Conservation (phyloP, 306 rosid genomes). For the Rosa rugosa region DNA sequence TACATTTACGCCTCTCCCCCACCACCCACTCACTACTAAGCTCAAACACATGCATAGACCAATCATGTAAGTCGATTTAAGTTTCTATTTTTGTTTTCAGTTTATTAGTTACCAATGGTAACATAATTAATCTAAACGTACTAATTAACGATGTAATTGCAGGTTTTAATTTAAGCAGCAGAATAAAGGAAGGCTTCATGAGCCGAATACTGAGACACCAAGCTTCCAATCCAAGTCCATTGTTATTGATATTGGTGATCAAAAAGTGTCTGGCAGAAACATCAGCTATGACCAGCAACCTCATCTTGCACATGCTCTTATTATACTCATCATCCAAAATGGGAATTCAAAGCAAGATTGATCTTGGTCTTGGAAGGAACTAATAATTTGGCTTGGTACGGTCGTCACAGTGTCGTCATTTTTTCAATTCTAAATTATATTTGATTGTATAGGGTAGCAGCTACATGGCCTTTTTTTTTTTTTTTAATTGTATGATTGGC, state of each 20-base stretch:
- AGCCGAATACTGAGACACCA: conserved; percentile 40
- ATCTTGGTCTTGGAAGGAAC: conserved; percentile 7
- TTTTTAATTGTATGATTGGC: conserved; percentile 6
- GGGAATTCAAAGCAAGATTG: background rate
- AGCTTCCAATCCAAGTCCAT: conserved; percentile 48
- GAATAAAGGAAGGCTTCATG: conserved; percentile 68
- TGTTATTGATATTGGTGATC: background rate
- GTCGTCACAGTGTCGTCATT: conserved; percentile 8
- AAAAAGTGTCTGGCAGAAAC: conserved; percentile 41
- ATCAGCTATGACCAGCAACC: conserved; percentile 19
- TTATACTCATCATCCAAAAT: conserved; percentile 29
- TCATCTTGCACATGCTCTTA: conserved; percentile 47
- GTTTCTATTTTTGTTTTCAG: background rate
- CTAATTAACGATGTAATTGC: conserved; percentile 17
- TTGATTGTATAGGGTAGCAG: conserved; percentile 4
- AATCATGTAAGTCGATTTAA: conserved; percentile 59
- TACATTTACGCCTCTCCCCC: conserved; percentile 63
- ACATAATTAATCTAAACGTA: background rate
- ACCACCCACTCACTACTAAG: conserved; percentile 57
- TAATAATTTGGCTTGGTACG: background rate
- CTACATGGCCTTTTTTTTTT: background rate
- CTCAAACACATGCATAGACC: conserved; percentile 12
- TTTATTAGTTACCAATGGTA: background rate
- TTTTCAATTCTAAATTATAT: background rate
- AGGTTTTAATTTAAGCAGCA: conserved; percentile 64